These are phyloP conservation scores for Carex kokanica DNA, from an alignment of 176 grass and related monocot species.

Conservation along the genomic window DNA sequence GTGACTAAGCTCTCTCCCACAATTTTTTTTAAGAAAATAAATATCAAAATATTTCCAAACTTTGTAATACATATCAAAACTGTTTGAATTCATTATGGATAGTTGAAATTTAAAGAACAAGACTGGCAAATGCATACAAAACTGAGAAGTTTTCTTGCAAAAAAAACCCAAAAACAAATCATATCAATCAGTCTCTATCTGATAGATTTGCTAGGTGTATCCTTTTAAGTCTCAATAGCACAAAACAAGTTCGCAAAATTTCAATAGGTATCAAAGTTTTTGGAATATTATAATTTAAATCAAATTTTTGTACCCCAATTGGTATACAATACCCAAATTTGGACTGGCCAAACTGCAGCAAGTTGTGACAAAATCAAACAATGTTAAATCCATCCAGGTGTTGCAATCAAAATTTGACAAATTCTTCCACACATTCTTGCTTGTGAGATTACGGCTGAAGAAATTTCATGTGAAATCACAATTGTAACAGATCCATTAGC, in stretches of 20 bases:
- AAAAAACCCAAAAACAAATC: neutral
- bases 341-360: neutral
- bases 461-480: neutral
- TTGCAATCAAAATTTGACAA: neutral
- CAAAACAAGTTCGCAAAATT: no score
- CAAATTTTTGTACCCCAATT: neutral
- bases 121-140: neutral
- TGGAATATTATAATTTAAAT: neutral
- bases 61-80: neutral
- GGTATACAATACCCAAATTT: neutral
- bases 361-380: neutral
- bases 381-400: neutral
- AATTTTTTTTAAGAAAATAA: neutral
- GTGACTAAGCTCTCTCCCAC: neutral
- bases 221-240: neutral
- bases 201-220: neutral
- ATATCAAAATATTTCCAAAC: neutral
- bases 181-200: neutral
- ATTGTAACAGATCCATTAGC: neutral
- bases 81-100: neutral
- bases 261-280: no score
- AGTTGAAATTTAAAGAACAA: neutral
- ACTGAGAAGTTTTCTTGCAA: neutral
- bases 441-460: neutral
- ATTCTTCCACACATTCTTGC: neutral